Conservation (phyloP, 495 filamentous ascomycete species). For the Hamigera avellanea region DNA sequence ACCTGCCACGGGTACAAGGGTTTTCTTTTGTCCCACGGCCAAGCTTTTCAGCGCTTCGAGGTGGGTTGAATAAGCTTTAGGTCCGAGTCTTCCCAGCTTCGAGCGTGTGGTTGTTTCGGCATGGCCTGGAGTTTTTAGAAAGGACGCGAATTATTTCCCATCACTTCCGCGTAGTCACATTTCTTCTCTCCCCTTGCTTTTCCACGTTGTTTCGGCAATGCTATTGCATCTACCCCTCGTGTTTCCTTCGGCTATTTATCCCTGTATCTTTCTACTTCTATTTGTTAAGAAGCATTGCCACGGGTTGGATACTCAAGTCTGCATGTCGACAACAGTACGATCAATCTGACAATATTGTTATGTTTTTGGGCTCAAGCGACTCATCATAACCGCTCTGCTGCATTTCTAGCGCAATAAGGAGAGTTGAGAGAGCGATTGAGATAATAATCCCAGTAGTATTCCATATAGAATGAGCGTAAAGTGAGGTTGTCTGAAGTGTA, state of each 20-base stretch:
- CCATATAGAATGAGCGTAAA: no score
- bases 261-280: slow-evolving; percentile 1
- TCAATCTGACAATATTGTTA: no score
- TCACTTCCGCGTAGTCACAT: slow-evolving; percentile 14
- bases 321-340: neutral
- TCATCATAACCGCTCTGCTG: no score
- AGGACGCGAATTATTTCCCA: slow-evolving; percentile 22
- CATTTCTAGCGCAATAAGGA: neutral
- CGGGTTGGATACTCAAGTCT: slow-evolving; percentile 13
- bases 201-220: slow-evolving; percentile 1
- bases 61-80: no score
- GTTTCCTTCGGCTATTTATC: slow-evolving; percentile 1
- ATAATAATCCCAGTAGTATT: no score
- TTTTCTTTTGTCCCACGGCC: no score
- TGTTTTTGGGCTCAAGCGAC: no score
- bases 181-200: slow-evolving; percentile 5
- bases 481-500: no score
- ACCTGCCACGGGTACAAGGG: no score
- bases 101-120: slow-evolving; percentile 16
- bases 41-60: no score
- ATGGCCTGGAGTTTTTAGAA: slow-evolving; percentile 36
- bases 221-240: neutral
- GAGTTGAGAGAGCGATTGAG: neutral
- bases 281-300: slow-evolving; percentile 1
- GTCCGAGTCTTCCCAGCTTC: no score